A percentile compares a stretch with the other conserved stretches of the same genome.
These are phyloP conservation scores for Penicillium janthinellum DNA, from an alignment of 2,329 filamentous ascomycete species.

Conservation along the genomic window DNA sequence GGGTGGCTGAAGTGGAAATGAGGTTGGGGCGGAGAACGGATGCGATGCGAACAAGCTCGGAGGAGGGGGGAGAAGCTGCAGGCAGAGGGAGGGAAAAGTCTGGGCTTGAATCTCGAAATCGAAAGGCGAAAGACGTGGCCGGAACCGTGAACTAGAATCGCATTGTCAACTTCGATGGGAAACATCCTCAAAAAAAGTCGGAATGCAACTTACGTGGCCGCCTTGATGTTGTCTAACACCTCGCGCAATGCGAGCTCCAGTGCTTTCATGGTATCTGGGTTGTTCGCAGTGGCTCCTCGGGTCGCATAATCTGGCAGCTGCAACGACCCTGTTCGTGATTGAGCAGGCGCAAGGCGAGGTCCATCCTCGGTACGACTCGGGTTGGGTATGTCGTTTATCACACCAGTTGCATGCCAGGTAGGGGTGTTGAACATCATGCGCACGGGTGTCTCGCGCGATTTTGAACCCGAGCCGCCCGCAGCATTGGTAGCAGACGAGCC, in stretches of 20 bases:
- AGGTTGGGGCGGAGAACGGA: slow-evolving; percentile 74
- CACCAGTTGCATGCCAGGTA: slow-evolving; percentile 75
- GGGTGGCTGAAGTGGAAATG: slow-evolving; percentile 79
- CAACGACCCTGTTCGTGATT: slow-evolving; percentile 33
- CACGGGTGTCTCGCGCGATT: slow-evolving; percentile 39
- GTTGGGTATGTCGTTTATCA: slow-evolving; percentile 72
- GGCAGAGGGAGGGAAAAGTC: slow-evolving; percentile 81
- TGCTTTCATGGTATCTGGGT: slow-evolving; percentile 80
- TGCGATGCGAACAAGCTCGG: slow-evolving; percentile 80
- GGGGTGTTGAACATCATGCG: slow-evolving; percentile 61
- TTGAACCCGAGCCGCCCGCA: slow-evolving; percentile 39
- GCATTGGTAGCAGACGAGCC: slow-evolving; percentile 36
- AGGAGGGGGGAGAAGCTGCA: slow-evolving; percentile 78
- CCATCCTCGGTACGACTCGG: slow-evolving; percentile 48
- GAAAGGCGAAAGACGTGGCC: slow-evolving; percentile 53
- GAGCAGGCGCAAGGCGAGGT: slow-evolving; percentile 38
- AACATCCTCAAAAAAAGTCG: not conserved
- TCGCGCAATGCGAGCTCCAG: slow-evolving; percentile 84
- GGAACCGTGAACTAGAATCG: slow-evolving; percentile 45
- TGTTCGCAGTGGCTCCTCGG: slow-evolving; percentile 65
- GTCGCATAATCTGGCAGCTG: slow-evolving; percentile 55
- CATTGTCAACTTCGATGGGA: slow-evolving; percentile 3
- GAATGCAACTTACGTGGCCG: slow-evolving; percentile 69
- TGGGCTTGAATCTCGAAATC: slow-evolving; percentile 84
- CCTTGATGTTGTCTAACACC: slow-evolving; percentile 76